Base-by-base conservation (phyloP, 2,329 filamentous ascomycete species). In the Exophiala lecanii-corni region DNA sequence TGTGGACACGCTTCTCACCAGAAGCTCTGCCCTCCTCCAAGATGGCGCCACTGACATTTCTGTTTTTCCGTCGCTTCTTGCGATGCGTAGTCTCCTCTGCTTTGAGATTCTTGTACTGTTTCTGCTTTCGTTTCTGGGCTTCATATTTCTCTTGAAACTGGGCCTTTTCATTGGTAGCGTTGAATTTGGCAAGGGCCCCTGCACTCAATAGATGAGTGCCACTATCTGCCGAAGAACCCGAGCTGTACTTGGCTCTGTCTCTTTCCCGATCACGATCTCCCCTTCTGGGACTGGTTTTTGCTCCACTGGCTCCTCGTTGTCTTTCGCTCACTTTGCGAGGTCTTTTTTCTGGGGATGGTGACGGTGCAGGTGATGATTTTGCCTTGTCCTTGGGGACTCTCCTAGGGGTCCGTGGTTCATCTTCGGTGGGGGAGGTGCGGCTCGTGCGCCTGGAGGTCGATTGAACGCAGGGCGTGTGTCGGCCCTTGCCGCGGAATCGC, bases 41-140 rank as follows among this genome's bases (percentile, higher is more conserved):
- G 13, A 83, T 65, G 0, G 81, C 80, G 15, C 82, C 83, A 50
- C 83, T 87, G 15, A 84, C 81, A n/a, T 85, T 71, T 48, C 84
- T 69, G 43, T 72, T 73, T 57, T 79, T 78, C 30, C 50, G 45
- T 51, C 72, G 74, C 31, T 62, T 62, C 37, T 66, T 68, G 30
- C 64, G 60, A 9, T 59, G 55, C 21, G 63, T 53, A n/a, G 56
- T 55, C 17, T 47, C 59, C 19, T 59, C 58, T 36, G 55, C 59
- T 36, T 50, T 52, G 20, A 56, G 40, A n/a, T 45, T 50, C 18
- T 56, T 53, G 46, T 57, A 53, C 18, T 53, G 61, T 54, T 55
- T 65, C 59, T 62, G 63, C 36, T 58, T 58, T 43, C 57, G 58
- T 38, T 63, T 61, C 45, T 56, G 59, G 42, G 67, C 60, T 49